A percentile compares a stretch with the other conserved stretches of the same genome.
Evolutionary conservation across 2,329 filamentous ascomycete species (phyloP).

Genomic region (Arthrobotrys entomopaga): DNA sequence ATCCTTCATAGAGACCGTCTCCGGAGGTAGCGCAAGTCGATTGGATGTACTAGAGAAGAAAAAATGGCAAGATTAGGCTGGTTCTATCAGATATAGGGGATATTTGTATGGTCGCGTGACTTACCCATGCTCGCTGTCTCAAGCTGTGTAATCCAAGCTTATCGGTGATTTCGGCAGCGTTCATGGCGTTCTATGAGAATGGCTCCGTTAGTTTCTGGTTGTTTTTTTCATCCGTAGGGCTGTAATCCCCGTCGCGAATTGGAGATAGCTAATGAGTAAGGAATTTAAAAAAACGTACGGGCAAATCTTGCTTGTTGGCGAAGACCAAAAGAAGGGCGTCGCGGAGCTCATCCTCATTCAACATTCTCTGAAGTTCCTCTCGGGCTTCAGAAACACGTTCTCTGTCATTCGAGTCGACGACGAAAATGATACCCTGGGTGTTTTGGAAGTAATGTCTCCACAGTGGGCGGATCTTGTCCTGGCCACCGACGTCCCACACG

Average conservation of each 20-base stretch:
- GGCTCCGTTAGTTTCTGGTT: conserved; percentile 17
- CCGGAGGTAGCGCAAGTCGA: conserved; percentile 98
- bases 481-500: conserved; percentile 99
- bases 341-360: conserved; percentile 98
- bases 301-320: conserved; percentile 99
- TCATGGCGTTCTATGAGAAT: conserved; percentile 87
- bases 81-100: background rate
- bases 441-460: conserved; percentile 99
- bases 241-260: background rate
- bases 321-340: conserved; percentile 97
- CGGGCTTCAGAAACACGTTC: conserved; percentile 97
- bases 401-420: conserved; percentile 98
- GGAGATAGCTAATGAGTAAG: background rate
- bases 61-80: conserved; percentile 55
- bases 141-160: conserved; percentile 99
- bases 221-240: background rate
- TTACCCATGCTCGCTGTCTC: conserved; percentile 98
- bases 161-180: conserved; percentile 99
- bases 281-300: conserved; percentile 71
- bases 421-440: conserved; percentile 99
- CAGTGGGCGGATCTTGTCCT: conserved; percentile 99
- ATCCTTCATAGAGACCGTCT: conserved; percentile 99
- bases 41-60: conserved; percentile 84
- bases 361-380: conserved; percentile 96
- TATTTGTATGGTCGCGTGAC: conserved; percentile 62